Evolutionary conservation across 2,329 filamentous ascomycete species (phyloP).

Genomic region (Diaporthe vaccinii): DNA sequence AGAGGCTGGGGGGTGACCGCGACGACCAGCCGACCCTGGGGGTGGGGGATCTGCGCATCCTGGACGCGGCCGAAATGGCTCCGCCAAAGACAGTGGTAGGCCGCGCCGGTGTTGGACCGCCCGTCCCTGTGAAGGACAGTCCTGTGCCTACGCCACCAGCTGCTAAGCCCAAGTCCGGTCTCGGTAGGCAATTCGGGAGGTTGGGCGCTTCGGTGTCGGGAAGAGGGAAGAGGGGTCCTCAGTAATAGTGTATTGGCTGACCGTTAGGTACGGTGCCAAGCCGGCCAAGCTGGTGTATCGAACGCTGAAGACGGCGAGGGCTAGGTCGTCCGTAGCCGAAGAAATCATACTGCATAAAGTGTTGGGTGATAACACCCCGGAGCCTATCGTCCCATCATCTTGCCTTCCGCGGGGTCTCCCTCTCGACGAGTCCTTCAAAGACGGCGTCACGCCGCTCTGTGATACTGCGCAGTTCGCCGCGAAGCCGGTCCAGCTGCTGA

Average conservation of each 20-base stretch:
- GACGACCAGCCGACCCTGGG: constrained; percentile 62
- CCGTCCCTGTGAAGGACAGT: constrained; percentile 65
- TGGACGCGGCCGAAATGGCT: constrained; percentile 53
- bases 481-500: constrained; percentile 76
- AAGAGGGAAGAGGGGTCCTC: constrained; percentile 67
- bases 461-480: constrained; percentile 72
- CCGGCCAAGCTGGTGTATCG: neutral
- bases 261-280: neutral
- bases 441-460: constrained; percentile 76
- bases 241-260: constrained; percentile 43
- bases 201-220: constrained; percentile 79
- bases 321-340: neutral
- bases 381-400: constrained; percentile 45
- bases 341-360: neutral
- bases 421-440: constrained; percentile 80
- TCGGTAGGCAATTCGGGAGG: constrained; percentile 78
- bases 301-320: neutral
- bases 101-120: constrained; percentile 52
- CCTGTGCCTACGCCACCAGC: constrained; percentile 58
- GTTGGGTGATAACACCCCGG: neutral
- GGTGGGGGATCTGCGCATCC: constrained; percentile 53
- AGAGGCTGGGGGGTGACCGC: constrained; percentile 67
- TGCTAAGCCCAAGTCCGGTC: constrained; percentile 71
- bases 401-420: constrained; percentile 66
- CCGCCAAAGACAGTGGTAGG: constrained; percentile 53